Base-by-base conservation (phyloP, 23 red algal genomes). In the Gracilaria caudata region DNA sequence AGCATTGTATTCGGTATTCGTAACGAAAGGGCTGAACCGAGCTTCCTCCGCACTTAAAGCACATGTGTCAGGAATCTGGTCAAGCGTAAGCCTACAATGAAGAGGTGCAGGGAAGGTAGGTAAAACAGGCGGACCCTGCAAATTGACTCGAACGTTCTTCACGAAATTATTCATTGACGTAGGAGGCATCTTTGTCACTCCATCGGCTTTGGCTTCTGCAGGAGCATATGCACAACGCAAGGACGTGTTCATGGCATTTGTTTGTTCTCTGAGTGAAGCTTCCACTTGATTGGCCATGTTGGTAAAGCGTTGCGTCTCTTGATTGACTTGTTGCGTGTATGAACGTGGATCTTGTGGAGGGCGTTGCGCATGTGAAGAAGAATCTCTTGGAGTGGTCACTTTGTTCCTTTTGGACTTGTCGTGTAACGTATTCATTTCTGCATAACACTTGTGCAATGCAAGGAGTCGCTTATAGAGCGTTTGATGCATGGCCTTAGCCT, bases 1-100 rank as follows among this genome's bases (percentile, higher is more conserved):
- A 4, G 61, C 32, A 25, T 7, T 30, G 29, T 30, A 66, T 8
- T 66, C 29, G 3, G 30, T 9, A 36, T 66, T 35, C 12, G 61
- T 36, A 3, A 66, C 7, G 29, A 66, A 66, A 66, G 61, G 61
- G 29, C 61, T 66, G 61, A 66, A 66, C 61, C 13, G 61, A 66
- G 61, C 29, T 66, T 66, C 61, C 6, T 29, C 61, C 11, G 32
- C 30, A 30, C 30, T 30, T 30, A 66, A 35, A 16, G 61, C 7
- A 37, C 30, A 12, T 36, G 30, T 16, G 23, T 37, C 61, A 33
- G 61, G 61, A 35, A 66, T 36, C 8, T 29, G 61, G 11, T 66
- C 61, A 33, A 66, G 29, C 61, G 28, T 16, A 17, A 19, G 30
- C 12, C 61, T 66, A 4, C 2, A 30, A 35, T 33, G 14, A 3